phyloP scores from a whole-genome alignment of 1,139 yeast species.

The Candida mesenterica region DNA sequence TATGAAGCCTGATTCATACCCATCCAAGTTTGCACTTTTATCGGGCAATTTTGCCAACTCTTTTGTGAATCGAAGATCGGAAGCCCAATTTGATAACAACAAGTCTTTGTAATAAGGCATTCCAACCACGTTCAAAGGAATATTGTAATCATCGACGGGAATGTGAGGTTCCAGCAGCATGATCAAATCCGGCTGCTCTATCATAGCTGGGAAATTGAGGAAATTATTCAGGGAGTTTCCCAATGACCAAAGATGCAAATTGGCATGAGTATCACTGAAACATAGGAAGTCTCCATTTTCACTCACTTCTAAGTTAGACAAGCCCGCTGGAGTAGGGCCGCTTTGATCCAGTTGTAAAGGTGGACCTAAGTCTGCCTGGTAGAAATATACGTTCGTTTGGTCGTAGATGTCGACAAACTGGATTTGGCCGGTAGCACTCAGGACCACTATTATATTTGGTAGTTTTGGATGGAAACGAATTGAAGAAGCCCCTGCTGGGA shows the following conservation, averaged over 20 bases:
- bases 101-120: slow-evolving; percentile 84
- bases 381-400: slow-evolving; percentile 62
- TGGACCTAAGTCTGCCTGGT: slow-evolving; percentile 53
- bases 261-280: slow-evolving; percentile 63
- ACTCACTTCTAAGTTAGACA: slow-evolving; percentile 64
- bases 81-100: slow-evolving; percentile 78
- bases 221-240: slow-evolving; percentile 35
- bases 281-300: slow-evolving; percentile 79
- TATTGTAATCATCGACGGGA: slow-evolving; percentile 34
- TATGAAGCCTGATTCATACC: slow-evolving; percentile 16
- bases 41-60: slow-evolving; percentile 53
- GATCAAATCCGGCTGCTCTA: slow-evolving; percentile 50
- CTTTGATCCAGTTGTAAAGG: not conserved
- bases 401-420: slow-evolving; percentile 83
- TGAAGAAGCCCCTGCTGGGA: slow-evolving; percentile 86
- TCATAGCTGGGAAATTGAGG: slow-evolving; percentile 46
- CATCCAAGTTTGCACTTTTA: slow-evolving; percentile 12
- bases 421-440: slow-evolving; percentile 76
- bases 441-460: slow-evolving; percentile 73
- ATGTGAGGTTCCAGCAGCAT: slow-evolving; percentile 23
- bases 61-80: slow-evolving; percentile 54
- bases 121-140: slow-evolving; percentile 72
- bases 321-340: slow-evolving; percentile 18
- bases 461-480: slow-evolving; percentile 84
- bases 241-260: slow-evolving; percentile 74